These are phyloP conservation scores for Rubus idaeus DNA, from an alignment of 306 rosid species.

Conservation along the genomic window DNA sequence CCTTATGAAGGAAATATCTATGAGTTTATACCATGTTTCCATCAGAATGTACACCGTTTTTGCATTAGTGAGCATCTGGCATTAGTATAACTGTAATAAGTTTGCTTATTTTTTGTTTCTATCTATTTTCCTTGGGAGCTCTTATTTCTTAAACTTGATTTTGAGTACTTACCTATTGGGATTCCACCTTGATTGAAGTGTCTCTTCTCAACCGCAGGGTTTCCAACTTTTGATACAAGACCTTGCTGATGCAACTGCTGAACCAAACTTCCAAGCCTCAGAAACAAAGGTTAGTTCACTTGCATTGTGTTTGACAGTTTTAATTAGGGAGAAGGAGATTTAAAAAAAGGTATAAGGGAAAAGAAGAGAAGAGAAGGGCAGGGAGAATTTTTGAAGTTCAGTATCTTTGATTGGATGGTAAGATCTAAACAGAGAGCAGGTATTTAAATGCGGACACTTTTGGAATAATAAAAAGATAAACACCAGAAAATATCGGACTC, in stretches of 20 bases:
- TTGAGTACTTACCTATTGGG: not conserved
- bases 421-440: no score
- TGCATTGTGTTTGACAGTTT: not conserved
- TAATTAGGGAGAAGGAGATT: not conserved
- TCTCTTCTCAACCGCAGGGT: slow-evolving; percentile 37
- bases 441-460: no score
- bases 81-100: not conserved
- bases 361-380: not conserved
- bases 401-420: no score
- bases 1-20: not conserved
- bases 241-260: slow-evolving; percentile 46
- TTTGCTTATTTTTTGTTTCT: not conserved
- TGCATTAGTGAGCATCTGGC: not conserved
- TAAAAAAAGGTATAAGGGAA: not conserved
- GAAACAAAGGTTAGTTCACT: slow-evolving; percentile 49
- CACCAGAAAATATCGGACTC: no score
- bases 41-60: not conserved
- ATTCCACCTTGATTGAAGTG: slow-evolving; percentile 19
- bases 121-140: not conserved
- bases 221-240: slow-evolving; percentile 67
- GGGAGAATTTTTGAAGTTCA: no score
- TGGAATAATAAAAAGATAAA: no score
- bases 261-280: slow-evolving; percentile 39
- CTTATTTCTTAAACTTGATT: not conserved
- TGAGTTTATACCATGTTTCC: not conserved